Percentiles rank a stretch among this genome's conserved stretches.
Conservation (phyloP, 169 alveolate species). For the Eimeria tenella region DNA sequence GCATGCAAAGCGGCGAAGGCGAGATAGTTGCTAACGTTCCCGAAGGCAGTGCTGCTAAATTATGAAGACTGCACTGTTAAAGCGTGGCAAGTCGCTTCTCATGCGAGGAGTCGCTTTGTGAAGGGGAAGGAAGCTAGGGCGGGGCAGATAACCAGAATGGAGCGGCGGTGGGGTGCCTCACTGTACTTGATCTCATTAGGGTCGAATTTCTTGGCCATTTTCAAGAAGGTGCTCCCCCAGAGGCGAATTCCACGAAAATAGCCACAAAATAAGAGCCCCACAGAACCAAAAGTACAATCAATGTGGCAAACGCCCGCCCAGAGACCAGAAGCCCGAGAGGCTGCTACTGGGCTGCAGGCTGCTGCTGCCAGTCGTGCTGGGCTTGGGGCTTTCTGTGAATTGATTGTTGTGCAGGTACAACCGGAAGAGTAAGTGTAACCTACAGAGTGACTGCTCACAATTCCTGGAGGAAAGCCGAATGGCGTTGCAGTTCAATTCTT, state of each 20-base stretch:
- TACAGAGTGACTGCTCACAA: no score
- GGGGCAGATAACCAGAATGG: neutral
- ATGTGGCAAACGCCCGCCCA: neutral
- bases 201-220: conserved; percentile 86
- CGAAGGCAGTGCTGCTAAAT: no score
- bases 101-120: neutral
- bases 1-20: neutral
- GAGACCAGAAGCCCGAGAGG: conserved; percentile 30
- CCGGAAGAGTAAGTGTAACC: no score
- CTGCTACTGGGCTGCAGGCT: conserved; percentile 34
- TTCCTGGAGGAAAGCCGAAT: neutral
- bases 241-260: conserved; percentile 17
- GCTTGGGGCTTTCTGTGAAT: neutral
- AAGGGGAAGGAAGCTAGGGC: neutral
- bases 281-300: neutral
- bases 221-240: neutral
- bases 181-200: conserved; percentile 84
- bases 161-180: conserved; percentile 45
- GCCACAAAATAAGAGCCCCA: conserved; percentile 44
- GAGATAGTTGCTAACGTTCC: neutral
- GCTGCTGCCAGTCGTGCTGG: conserved; percentile 22
- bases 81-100: no score
- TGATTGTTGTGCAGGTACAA: neutral
- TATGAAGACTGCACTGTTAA: no score
- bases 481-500: no score